These are phyloP conservation scores for Cyberlindnera subsufficiens DNA, from an alignment of 805 yeast genomes.

Conservation along the genomic window DNA sequence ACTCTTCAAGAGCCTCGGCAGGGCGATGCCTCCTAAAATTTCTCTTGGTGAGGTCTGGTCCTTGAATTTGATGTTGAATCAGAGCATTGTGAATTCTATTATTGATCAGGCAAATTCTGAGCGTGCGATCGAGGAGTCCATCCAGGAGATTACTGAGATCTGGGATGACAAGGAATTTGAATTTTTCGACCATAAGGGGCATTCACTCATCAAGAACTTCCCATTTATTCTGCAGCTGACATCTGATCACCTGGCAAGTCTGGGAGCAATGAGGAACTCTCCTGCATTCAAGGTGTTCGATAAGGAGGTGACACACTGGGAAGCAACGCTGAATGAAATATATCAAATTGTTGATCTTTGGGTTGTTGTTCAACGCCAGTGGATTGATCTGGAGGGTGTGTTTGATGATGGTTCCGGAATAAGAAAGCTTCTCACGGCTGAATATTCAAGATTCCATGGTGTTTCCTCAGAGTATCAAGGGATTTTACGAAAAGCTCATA, in stretches of 20 bases:
- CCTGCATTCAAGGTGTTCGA: slow-evolving; percentile 56
- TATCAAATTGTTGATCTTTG: slow-evolving; percentile 55
- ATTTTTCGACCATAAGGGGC: slow-evolving; percentile 44
- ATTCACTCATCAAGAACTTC: slow-evolving; percentile 64
- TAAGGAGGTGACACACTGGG: slow-evolving; percentile 48
- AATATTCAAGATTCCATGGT: slow-evolving; percentile 58
- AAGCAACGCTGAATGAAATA: slow-evolving; percentile 45
- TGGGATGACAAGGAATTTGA: slow-evolving; percentile 57
- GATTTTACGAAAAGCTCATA: slow-evolving; percentile 43
- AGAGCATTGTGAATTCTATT: slow-evolving; percentile 38
- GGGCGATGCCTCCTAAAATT: slow-evolving; percentile 1
- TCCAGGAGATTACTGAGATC: slow-evolving; percentile 40
- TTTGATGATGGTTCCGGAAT: slow-evolving; percentile 59
- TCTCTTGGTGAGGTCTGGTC: slow-evolving; percentile 48
- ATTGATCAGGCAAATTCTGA: slow-evolving; percentile 70
- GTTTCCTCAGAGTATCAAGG: slow-evolving; percentile 56
- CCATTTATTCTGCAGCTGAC: slow-evolving; percentile 51
- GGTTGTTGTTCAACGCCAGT: slow-evolving; percentile 83
- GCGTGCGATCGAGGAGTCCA: slow-evolving; percentile 50
- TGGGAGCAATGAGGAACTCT: slow-evolving; percentile 69
- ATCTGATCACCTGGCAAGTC: slow-evolving; percentile 52
- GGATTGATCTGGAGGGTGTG: slow-evolving; percentile 81
- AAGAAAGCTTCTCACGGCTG: slow-evolving; percentile 58
- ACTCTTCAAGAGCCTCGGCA: slow-evolving; percentile 33
- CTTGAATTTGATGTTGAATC: slow-evolving; percentile 43